phyloP scores from a whole-genome alignment of 176 grass and related monocot species.

The Poa pratensis region DNA sequence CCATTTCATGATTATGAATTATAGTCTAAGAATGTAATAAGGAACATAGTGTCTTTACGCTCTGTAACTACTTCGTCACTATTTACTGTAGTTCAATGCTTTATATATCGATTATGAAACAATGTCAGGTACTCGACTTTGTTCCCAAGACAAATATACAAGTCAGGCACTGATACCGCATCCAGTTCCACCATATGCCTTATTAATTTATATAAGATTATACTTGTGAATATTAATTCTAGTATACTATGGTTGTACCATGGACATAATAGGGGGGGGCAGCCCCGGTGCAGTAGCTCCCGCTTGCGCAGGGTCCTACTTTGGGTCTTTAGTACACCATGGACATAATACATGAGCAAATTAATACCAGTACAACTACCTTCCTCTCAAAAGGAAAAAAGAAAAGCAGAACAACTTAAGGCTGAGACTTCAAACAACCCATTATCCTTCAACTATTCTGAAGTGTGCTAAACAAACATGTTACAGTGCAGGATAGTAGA shows the following conservation, averaged over 20 bases:
- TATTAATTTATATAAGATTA: conserved; percentile 18
- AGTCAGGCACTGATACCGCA: conserved; percentile 14
- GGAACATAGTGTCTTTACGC: conserved; percentile 25
- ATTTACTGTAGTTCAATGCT: conserved; percentile 43
- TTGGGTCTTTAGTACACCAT: too few species aligned
- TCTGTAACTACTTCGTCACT: conserved; percentile 21
- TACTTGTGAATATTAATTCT: background rate
- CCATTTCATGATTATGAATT: conserved; percentile 28
- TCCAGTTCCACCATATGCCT: conserved; percentile 21
- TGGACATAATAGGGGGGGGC: background rate
- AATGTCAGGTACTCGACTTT: conserved; percentile 39
- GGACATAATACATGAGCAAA: conserved; percentile 13
- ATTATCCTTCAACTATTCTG: conserved; percentile 31
- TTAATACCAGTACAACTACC: conserved; percentile 11
- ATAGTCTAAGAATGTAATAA: conserved; percentile 33
- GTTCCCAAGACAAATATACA: conserved; percentile 19
- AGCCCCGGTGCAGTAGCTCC: too few species aligned
- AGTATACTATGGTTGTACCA: conserved; percentile 15
- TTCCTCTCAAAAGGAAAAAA: conserved; percentile 22
- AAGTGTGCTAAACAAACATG: conserved; percentile 20
- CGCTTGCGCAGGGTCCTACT: too few species aligned
- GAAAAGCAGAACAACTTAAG: conserved; percentile 16
- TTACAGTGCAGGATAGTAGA: conserved; percentile 32
- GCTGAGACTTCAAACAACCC: conserved; percentile 2
- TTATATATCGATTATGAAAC: conserved; percentile 38